Evolutionary conservation across 2,329 filamentous ascomycete species (phyloP).

Genomic region (Cladosporium oxysporum): DNA sequence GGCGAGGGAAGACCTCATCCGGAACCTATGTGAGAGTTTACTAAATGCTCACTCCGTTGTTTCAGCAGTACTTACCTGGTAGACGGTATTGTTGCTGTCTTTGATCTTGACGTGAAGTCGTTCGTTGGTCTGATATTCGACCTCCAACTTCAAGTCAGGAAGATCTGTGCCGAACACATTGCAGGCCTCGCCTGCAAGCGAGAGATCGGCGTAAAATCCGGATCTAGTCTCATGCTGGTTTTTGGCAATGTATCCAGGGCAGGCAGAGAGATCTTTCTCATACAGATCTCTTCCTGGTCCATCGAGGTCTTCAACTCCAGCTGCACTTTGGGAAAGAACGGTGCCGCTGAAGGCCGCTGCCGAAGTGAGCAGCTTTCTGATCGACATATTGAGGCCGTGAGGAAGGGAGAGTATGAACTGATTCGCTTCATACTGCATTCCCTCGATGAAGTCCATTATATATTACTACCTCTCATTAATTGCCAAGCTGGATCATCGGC

Average conservation of each 20-base stretch:
- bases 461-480: slow-evolving; percentile 1
- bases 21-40: slow-evolving; percentile 40
- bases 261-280: slow-evolving; percentile 37
- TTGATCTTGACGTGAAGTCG: slow-evolving; percentile 73
- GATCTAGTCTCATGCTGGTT: slow-evolving; percentile 54
- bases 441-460: slow-evolving; percentile 7
- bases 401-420: slow-evolving; percentile 9
- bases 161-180: slow-evolving; percentile 60
- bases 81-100: slow-evolving; percentile 65
- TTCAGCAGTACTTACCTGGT: slow-evolving; percentile 55
- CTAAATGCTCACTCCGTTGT: not conserved
- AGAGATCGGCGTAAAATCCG: slow-evolving; percentile 66
- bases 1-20: slow-evolving; percentile 65
- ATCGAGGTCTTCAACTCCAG: slow-evolving; percentile 20
- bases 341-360: slow-evolving; percentile 12
- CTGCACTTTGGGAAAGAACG: slow-evolving; percentile 16
- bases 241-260: slow-evolving; percentile 65
- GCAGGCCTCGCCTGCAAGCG: slow-evolving; percentile 64
- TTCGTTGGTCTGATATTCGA: slow-evolving; percentile 56
- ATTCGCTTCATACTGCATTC: not conserved
- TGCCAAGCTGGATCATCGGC: slow-evolving; percentile 18
- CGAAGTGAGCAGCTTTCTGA: slow-evolving; percentile 17
- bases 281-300: slow-evolving; percentile 20
- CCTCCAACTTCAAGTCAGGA: slow-evolving; percentile 54
- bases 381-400: slow-evolving; percentile 12